These are phyloP conservation scores for Sphaerostilbella broomeana DNA, from an alignment of 2,329 filamentous ascomycete genomes.

Conservation along the genomic window DNA sequence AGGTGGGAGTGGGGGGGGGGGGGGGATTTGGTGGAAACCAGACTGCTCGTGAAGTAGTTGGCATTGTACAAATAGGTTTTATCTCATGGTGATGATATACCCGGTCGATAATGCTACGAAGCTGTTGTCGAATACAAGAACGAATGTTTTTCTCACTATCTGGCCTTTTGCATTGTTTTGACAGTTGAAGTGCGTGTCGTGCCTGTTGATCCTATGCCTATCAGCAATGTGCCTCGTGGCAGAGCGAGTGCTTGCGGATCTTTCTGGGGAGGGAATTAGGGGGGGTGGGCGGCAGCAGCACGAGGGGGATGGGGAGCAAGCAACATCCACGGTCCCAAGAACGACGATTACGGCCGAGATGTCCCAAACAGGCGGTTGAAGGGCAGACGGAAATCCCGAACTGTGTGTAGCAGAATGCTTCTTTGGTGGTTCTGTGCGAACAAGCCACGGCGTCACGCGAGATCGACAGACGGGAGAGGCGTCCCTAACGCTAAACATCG, in stretches of 20 bases:
- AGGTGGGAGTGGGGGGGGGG: constrained; percentile 6
- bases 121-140: constrained; percentile 13
- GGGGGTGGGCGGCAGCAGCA: background rate
- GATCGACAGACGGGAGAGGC: constrained; percentile 11
- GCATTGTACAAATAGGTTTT: constrained; percentile 17
- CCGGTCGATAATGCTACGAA: constrained; percentile 11
- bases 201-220: constrained; percentile 9
- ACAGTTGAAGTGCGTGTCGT: background rate
- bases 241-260: background rate
- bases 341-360: constrained; percentile 9
- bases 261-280: constrained; percentile 1
- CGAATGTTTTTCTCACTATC: background rate
- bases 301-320: constrained; percentile 1
- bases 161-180: background rate
- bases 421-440: background rate
- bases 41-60: constrained; percentile 2
- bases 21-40: constrained; percentile 9
- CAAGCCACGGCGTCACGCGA: no score
- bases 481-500: no score
- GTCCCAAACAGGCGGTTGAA: constrained; percentile 10
- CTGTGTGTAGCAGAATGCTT: background rate
- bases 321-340: background rate
- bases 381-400: constrained; percentile 6
- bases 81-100: constrained; percentile 17
- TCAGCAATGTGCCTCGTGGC: background rate